Conservation (phyloP, 2,329 filamentous ascomycete species). For the Bipolaris cookei region DNA sequence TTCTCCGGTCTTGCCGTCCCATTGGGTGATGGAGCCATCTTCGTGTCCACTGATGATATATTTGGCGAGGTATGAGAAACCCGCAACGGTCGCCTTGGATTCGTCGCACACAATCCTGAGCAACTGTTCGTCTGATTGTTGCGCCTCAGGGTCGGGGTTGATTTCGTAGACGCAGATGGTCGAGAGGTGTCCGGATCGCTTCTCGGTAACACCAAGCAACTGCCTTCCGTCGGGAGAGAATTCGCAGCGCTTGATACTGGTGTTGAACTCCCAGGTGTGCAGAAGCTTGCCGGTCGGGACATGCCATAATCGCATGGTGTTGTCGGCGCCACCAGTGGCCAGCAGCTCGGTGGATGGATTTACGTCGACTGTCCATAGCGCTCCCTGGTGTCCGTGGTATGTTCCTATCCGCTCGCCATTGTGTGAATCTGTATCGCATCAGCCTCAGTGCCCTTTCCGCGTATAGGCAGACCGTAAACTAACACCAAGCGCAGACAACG, state of each 20-base stretch:
- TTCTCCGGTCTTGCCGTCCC: conserved; percentile 91
- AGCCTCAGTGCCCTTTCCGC: conserved; percentile 21
- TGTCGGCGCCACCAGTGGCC: conserved; percentile 95
- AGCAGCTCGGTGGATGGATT: conserved; percentile 90
- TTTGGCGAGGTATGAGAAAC: conserved; percentile 91
- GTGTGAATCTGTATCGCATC: conserved; percentile 65
- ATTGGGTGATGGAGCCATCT: conserved; percentile 89
- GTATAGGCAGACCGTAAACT: conserved; percentile 20
- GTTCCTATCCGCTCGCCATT: conserved; percentile 96
- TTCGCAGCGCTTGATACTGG: conserved; percentile 96
- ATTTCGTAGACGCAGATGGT: conserved; percentile 94
- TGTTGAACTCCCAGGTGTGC: conserved; percentile 98
- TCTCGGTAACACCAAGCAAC: conserved; percentile 94
- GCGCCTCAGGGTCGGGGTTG: conserved; percentile 78
- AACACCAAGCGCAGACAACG: conserved; percentile 90
- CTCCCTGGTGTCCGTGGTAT: conserved; percentile 95
- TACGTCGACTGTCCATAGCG: conserved; percentile 98
- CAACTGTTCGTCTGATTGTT: conserved; percentile 82
- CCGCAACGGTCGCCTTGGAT: conserved; percentile 96
- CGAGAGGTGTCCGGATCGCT: conserved; percentile 94
- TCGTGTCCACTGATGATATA: conserved; percentile 99
- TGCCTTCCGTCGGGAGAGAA: conserved; percentile 93
- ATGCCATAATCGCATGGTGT: conserved; percentile 97
- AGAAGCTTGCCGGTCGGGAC: conserved; percentile 89
- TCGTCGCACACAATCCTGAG: conserved; percentile 87